phyloP scores from a whole-genome alignment of 2,329 filamentous ascomycete genomes.

The Bipolaris zeicola region DNA sequence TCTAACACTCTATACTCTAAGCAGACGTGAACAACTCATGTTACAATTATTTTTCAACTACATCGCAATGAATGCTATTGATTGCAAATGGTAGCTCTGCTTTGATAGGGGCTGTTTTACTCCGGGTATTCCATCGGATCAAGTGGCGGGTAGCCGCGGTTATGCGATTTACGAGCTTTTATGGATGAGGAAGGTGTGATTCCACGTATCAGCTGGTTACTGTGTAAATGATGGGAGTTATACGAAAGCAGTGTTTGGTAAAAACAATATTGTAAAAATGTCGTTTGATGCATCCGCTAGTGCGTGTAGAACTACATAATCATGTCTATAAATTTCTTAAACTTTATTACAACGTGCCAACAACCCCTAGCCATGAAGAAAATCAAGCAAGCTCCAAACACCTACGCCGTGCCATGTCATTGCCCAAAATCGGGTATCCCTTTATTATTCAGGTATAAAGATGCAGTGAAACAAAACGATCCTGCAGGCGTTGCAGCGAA shows the following conservation, averaged over 20 bases:
- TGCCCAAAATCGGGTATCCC: not conserved
- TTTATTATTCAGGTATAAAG: not conserved
- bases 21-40: no score
- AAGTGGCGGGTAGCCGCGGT: conserved; percentile 28
- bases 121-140: no score
- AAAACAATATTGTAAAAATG: conserved; percentile 1
- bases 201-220: not conserved
- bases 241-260: not conserved
- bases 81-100: no score
- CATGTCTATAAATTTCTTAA: conserved; percentile 10
- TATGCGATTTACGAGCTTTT: conserved; percentile 11
- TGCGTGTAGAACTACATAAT: conserved; percentile 12
- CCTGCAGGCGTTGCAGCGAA: not conserved
- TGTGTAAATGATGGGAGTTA: not conserved
- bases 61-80: no score
- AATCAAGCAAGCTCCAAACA: conserved; percentile 13
- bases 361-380: conserved; percentile 1
- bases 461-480: not conserved
- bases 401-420: conserved; percentile 9
- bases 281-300: conserved; percentile 1
- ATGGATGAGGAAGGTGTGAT: conserved; percentile 27
- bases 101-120: no score
- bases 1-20: no score
- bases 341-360: not conserved
- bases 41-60: no score